Base-by-base conservation (phyloP, 2,329 filamentous ascomycete species). In the Sporothrix phasma region DNA sequence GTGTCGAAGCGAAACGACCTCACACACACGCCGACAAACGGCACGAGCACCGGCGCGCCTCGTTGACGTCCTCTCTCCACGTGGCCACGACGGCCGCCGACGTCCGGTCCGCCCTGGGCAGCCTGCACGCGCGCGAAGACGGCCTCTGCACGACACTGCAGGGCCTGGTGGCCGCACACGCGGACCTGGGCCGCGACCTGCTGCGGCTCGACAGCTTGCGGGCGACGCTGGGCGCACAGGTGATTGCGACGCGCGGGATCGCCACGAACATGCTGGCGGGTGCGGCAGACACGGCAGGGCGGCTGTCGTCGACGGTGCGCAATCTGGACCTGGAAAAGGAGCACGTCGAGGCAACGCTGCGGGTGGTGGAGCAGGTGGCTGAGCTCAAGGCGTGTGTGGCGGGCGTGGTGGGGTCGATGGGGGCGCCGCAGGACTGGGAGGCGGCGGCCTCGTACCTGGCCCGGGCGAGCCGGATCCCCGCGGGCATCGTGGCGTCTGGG, bases 391-490 rank as follows among this genome's bases (percentile, higher is more conserved):
- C 94, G 8, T 99, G 94, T 73, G 90, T 97, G 41, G 85, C 97
- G 66, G 94, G 94, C 49, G 92, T 97, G 11, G 87, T 93, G 29
- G 94, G 92, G 19, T 95, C 90, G 66, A 99, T 99, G 94, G 94
- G 93, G 39, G 93, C 92, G 4, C 91, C 94, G 47, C 94, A 99
- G 75, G 94, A 99, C 77, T 99, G 94, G 94, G 94, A 99, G 76
- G 94, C 91, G 3, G 94, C 94, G 3, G 94, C 94, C 1, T 89
- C 84, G 54, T 97, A 97, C 74, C 82, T 99, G 65, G 85, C 89
- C 67, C 85, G 93, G 51, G 92, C 94, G 6, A 86, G 86, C 66
- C 86, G 88, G 69, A 86, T 99, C 13, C 92, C 93, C 0, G 82
- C 86, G 60, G 81, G 88, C 1, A 93, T 99, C 60, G 81, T 92